Evolutionary conservation across 176 grass and related monocot genomes (phyloP).

Genomic region (Oryza rufipogon): DNA sequence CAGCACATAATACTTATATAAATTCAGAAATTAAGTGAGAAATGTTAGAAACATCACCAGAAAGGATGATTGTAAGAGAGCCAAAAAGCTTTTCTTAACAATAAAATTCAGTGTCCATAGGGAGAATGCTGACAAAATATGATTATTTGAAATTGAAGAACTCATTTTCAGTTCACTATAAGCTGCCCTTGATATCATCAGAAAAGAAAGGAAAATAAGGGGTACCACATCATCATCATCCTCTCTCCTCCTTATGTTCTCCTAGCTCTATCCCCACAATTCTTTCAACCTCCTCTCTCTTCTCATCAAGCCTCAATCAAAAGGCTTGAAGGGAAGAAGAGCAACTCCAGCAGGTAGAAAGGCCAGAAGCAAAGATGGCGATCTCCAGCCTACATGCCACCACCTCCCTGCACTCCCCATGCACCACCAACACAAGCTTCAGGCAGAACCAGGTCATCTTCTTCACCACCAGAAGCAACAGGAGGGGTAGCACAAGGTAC

Average conservation of each 20-base stretch:
- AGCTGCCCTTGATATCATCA: slow-evolving; percentile 58
- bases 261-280: slow-evolving; percentile 41
- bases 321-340: slow-evolving; percentile 58
- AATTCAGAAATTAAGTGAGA: not conserved
- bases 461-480: slow-evolving; percentile 55
- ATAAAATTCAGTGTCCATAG: slow-evolving; percentile 24
- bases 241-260: slow-evolving; percentile 41
- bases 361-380: slow-evolving; percentile 58
- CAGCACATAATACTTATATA: not conserved
- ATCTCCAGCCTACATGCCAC: slow-evolving; percentile 67
- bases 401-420: slow-evolving; percentile 70
- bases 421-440: slow-evolving; percentile 59
- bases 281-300: slow-evolving; percentile 50
- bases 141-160: slow-evolving; percentile 29
- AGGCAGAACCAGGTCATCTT: slow-evolving; percentile 61
- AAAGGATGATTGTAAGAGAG: not conserved
- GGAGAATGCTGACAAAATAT: slow-evolving; percentile 44
- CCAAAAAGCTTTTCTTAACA: slow-evolving; percentile 11
- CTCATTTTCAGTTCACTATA: slow-evolving; percentile 55
- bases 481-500: slow-evolving; percentile 40
- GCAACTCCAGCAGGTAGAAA: slow-evolving; percentile 31
- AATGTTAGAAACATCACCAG: not conserved
- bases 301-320: slow-evolving; percentile 48
- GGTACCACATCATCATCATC: slow-evolving; percentile 50
- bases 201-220: slow-evolving; percentile 46